Conservation (phyloP, 768 basidiomycete species). For the Omphalotus guepiniiformis region DNA sequence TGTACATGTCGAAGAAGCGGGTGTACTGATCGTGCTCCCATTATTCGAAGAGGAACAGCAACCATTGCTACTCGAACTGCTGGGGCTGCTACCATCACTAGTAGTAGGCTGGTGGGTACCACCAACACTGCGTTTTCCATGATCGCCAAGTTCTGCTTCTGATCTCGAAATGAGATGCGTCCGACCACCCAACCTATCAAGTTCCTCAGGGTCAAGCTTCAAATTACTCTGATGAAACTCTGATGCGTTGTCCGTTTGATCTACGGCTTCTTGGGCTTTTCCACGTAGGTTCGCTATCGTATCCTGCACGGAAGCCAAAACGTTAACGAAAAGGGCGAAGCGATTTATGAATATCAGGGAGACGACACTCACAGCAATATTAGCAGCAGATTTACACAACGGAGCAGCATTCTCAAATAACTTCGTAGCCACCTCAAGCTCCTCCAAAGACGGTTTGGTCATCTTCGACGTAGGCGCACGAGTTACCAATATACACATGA, state of each 20-base stretch:
- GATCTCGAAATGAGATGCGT: constrained; percentile 43
- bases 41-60: too few relatives aligned
- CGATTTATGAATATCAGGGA: background rate
- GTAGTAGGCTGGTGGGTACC: too few relatives aligned
- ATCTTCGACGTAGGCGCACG: constrained; percentile 46
- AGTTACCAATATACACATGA: constrained; percentile 53
- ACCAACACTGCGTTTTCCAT: background rate
- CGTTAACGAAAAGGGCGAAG: background rate
- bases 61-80: too few relatives aligned
- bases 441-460: constrained; percentile 41
- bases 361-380: constrained; percentile 34
- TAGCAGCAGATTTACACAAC: constrained; percentile 40
- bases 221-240: background rate
- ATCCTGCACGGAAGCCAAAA: constrained; percentile 24
- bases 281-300: constrained; percentile 35
- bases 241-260: constrained; percentile 16
- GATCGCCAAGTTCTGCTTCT: constrained; percentile 5
- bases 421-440: constrained; percentile 39
- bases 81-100: too few relatives aligned
- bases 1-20: too few relatives aligned
- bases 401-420: constrained; percentile 46
- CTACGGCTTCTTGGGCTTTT: constrained; percentile 40
- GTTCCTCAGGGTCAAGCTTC: too few relatives aligned
- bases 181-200: constrained; percentile 53
- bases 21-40: too few relatives aligned